phyloP scores from a whole-genome alignment of 495 filamentous ascomycete genomes.

The Tuber indicum region DNA sequence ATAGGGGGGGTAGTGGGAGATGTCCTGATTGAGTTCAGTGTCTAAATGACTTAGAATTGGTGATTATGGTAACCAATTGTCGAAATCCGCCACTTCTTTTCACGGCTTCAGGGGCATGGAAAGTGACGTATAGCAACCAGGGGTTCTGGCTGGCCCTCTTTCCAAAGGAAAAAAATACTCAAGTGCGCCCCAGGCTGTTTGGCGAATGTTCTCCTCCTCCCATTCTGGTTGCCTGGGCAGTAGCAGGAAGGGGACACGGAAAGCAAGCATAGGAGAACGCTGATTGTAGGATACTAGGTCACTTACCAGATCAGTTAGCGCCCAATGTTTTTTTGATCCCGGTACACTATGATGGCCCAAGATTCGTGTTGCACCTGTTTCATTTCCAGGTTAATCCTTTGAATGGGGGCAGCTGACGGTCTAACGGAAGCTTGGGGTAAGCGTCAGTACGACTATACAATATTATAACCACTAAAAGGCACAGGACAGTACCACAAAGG shows the following conservation, averaged over 20 bases:
- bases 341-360: not conserved
- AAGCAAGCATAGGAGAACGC: not conserved
- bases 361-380: not conserved
- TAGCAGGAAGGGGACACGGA: not conserved
- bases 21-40: not conserved
- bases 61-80: not conserved
- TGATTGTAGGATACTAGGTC: not conserved
- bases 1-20: constrained; percentile 12
- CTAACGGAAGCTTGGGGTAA: not conserved
- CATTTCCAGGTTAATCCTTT: not conserved
- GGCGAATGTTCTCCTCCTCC: not conserved
- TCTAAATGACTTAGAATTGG: not conserved
- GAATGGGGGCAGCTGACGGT: not conserved
- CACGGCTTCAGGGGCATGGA: not conserved
- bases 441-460: not conserved
- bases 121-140: constrained; percentile 29
- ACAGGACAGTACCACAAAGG: not conserved
- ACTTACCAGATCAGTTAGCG: not conserved
- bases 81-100: too few species aligned
- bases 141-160: not conserved
- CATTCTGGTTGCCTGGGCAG: not conserved
- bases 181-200: not conserved
- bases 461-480: not conserved
- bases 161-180: not conserved
- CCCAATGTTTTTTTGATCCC: not conserved